Percentiles rank a stretch among this genome's conserved stretches.
phyloP scores from a whole-genome alignment of 129 eudicot species.

The Mikania micrantha region DNA sequence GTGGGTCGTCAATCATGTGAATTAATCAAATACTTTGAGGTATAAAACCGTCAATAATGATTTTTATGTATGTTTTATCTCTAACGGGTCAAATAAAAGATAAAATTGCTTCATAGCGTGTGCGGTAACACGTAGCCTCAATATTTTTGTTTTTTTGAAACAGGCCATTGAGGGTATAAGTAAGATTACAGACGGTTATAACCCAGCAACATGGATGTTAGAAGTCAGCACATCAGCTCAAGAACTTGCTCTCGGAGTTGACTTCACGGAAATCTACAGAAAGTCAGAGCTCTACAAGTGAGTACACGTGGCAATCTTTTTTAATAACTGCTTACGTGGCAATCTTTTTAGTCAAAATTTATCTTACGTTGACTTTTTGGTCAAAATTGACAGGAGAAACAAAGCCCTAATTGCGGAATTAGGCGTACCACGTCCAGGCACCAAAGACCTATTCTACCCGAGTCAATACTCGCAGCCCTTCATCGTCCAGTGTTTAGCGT shows the following conservation, averaged over 20 bases:
- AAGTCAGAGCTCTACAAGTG: slow-evolving; percentile 4
- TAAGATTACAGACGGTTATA: slow-evolving; percentile 4
- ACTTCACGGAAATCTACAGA: background rate
- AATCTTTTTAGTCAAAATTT: background rate
- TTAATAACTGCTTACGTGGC: background rate
- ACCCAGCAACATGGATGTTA: slow-evolving; percentile 7
- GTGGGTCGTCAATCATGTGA: background rate
- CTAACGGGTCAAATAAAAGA: background rate
- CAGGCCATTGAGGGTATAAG: background rate
- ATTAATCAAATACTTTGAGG: slow-evolving; percentile 1
- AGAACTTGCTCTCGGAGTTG: slow-evolving; percentile 1
- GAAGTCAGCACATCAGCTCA: slow-evolving; percentile 7
- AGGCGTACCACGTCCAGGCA: slow-evolving; percentile 19
- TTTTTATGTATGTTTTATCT: background rate
- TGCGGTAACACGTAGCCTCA: no score
- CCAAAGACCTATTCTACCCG: slow-evolving; percentile 22
- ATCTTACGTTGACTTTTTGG: background rate
- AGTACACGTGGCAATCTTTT: background rate
- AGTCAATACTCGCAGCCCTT: slow-evolving; percentile 63
- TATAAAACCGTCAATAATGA: background rate
- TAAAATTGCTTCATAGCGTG: no score
- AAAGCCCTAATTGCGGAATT: slow-evolving; percentile 17
- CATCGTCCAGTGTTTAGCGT: slow-evolving; percentile 63
- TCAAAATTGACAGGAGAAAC: slow-evolving; percentile 14
- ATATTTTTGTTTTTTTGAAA: background rate